Evolutionary conservation across 768 basidiomycete species (phyloP), one percentile per base, ranked within the genome.

Genomic region (Rossbeevera mucosa): DNA sequence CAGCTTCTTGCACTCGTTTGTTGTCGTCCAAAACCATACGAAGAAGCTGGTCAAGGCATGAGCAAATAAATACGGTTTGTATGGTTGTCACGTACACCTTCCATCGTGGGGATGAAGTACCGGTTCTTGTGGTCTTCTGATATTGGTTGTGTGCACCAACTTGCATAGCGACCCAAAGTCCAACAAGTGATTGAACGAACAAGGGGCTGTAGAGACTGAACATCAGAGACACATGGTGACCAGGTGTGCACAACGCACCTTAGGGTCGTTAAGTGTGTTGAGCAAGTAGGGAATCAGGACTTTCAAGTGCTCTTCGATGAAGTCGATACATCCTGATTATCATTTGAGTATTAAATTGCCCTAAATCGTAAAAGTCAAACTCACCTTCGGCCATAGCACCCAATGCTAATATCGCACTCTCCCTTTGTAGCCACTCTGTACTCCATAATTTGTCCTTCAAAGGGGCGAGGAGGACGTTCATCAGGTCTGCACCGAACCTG

Each of bases 161-260:
- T 92, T 28, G 95, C 92, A 71, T 99, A 99, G 47, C 96, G 86
- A 14, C 96, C 95, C n/a, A 99, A 78, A 0, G 95, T 97, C 96
- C 96, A 99, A 69, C 96, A 99, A 14, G 94, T 93, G 63, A 99
- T 99, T 2, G 96, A 97, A 52, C 96, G 86, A 8, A 99, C 91
- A 36, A 98, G 86, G 18, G 96, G 95, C 91, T 95, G 67, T 24
- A 48, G 33, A 53, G 6, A 51, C 22, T 46, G 43, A 31, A 53
- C 26, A 38, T 58, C 25, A 60, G 50, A 5, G 7, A 28, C 24
- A 11, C 18, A 44, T 24, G 20, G 20, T 22, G 5, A n/a, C 13
- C 5, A 12, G 47, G 22, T 54, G 20, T 50, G 22, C 16, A 4
- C 45, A 12, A 60, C 73, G 52, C 63, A 91, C 94, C 83, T 97